Evolutionary conservation across 1,284 basidiomycete genomes (phyloP).

Genomic region (Cutaneotrichosporon mucoides): DNA sequence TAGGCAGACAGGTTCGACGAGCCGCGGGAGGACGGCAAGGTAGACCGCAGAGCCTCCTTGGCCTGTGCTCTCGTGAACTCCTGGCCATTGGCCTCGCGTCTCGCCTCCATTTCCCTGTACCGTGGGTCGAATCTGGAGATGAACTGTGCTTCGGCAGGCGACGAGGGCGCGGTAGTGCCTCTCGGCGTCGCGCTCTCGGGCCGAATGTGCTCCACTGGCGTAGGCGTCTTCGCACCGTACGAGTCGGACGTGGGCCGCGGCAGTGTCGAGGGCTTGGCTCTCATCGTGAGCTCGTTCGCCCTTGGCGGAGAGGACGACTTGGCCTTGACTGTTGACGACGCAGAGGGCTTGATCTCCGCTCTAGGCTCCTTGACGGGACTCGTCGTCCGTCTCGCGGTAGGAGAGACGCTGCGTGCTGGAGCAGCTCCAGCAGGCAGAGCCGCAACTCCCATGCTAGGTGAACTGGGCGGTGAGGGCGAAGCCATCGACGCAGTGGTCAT

Average conservation of each 20-base stretch:
- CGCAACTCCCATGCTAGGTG: background rate
- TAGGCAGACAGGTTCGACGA: background rate
- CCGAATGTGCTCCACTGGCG: background rate
- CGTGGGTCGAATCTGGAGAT: slow-evolving; percentile 11
- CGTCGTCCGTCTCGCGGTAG: background rate
- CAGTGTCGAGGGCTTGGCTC: background rate
- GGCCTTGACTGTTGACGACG: background rate
- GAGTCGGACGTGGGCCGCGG: background rate
- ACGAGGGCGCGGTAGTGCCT: background rate
- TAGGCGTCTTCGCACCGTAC: background rate
- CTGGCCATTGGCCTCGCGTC: background rate
- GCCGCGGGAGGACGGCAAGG: background rate
- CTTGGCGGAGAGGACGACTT: background rate
- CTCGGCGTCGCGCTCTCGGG: background rate
- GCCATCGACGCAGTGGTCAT: background rate
- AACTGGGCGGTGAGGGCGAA: slow-evolving; percentile 4
- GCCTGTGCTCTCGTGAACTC: background rate
- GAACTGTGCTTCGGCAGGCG: background rate
- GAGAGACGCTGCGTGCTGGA: background rate
- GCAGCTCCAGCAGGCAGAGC: background rate
- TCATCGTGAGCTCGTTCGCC: no score
- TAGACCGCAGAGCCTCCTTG: background rate
- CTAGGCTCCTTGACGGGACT: background rate
- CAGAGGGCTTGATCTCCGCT: no score
- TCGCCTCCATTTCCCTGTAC: background rate